These are phyloP conservation scores for Solanum chilense DNA, from an alignment of 257 asterid genomes.

Conservation along the genomic window DNA sequence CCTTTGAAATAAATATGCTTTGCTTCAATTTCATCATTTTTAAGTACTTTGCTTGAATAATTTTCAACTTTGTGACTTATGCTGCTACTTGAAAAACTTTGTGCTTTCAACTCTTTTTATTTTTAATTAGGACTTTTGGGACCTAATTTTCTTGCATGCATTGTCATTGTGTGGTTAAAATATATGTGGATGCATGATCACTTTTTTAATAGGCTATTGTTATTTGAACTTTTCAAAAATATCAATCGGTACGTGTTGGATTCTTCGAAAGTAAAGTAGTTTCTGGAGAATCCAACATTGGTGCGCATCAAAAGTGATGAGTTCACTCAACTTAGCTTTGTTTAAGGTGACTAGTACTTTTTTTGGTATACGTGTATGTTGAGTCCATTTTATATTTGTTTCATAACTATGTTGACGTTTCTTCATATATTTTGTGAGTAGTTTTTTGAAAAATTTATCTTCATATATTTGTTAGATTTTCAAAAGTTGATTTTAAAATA, in stretches of 20 bases:
- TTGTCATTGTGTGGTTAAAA: background rate
- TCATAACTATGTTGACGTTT: background rate
- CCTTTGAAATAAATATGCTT: background rate
- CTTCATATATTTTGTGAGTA: background rate
- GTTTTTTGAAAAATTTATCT: too few species aligned
- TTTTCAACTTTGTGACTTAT: background rate
- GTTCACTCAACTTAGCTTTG: too few species aligned
- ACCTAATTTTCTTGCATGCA: background rate
- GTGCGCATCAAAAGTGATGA: background rate
- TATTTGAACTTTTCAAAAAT: too few species aligned
- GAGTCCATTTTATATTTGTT: background rate
- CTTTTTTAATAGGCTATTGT: too few species aligned
- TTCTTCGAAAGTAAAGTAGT: rapidly evolving
- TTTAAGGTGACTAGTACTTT: too few species aligned
- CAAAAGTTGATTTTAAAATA: too few species aligned
- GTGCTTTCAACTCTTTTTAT: background rate
- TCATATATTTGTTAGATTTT: too few species aligned
- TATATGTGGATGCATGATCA: background rate
- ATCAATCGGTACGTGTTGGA: background rate
- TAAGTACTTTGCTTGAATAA: background rate
- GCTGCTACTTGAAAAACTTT: background rate
- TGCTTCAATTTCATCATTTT: background rate
- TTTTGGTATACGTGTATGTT: background rate
- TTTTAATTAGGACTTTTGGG: background rate
- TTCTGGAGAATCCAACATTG: background rate